Base-by-base conservation (phyloP, 176 grass and related monocot species). In the Metroxylon sagu region DNA sequence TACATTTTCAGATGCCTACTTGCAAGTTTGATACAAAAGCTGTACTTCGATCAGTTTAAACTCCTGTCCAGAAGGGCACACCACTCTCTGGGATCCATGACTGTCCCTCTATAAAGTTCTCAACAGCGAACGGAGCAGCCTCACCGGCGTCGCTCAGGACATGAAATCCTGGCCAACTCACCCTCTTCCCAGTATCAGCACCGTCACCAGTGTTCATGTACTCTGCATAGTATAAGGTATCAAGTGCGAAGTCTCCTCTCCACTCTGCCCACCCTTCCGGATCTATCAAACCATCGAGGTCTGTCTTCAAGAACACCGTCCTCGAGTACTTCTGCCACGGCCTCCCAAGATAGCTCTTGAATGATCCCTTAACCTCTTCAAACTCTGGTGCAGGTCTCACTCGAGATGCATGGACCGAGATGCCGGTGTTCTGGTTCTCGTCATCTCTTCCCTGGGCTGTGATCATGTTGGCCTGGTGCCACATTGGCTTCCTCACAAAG, bases 381-480 rank as follows among this genome's bases (percentile, higher is more conserved):
- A 59, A 59, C 14, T 59, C 56, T 15, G 3, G 25, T 4, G 56
- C 56, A 5, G 56, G 25, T 25, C 56, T 59, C 3, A 59, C 56
- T 8, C 25, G 56, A 29, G 25, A 59, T 14, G 56, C 56, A 26
- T 59, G 56, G 56, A 59, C 17, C 10, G 56, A 59, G 10, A 59
- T 28, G 56, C 19, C 56, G 6, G 19, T 58, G 56, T 58, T 59
- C 25, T 59, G 56, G 56, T 16, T 59, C 23, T 19, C 7, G 56
- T 59, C 25, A 16, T 59, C 56, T 26, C 56, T 59, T 19, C 56
- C 56, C 16, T 59, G 56, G 25, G 56, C 56, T 12, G 56, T 59
- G 56, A 59, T 59, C 56, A 59, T 3, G 56, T 59, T 59, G 25
- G 56, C 0, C 56, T 59, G 56, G 56, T 28, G 8, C 7, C 5